A percentile compares a stretch with the other conserved stretches of the same genome.
Evolutionary conservation across 805 yeast species (phyloP).

Genomic region (Saturnispora besseyi): DNA sequence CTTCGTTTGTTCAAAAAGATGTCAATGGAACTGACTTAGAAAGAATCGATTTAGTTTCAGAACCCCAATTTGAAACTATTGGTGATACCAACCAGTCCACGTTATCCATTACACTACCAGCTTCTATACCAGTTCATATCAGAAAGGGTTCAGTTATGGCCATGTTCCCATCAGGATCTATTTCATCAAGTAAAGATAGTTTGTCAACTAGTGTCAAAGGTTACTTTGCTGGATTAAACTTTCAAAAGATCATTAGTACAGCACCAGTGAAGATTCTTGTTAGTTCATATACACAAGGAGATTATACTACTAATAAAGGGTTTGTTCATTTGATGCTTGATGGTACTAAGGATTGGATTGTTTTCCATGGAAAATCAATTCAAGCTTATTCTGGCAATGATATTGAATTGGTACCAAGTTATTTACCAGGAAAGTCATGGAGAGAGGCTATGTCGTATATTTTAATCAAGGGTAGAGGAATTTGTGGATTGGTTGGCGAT

Average conservation of each 20-base stretch:
- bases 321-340: conserved; percentile 41
- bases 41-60: background rate
- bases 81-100: conserved; percentile 41
- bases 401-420: conserved; percentile 3
- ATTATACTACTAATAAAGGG: conserved; percentile 26
- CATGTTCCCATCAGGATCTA: conserved; percentile 26
- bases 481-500: conserved; percentile 42
- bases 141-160: conserved; percentile 43
- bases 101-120: conserved; percentile 43
- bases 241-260: conserved; percentile 41
- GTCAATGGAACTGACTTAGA: background rate
- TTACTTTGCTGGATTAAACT: conserved; percentile 32
- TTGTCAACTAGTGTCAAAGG: conserved; percentile 1
- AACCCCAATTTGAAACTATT: conserved; percentile 32
- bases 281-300: conserved; percentile 27
- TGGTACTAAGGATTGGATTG: conserved; percentile 57
- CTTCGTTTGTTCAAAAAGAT: background rate
- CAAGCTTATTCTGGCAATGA: conserved; percentile 46
- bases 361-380: conserved; percentile 38
- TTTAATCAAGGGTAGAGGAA: conserved; percentile 49
- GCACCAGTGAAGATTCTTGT: conserved; percentile 37
- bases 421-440: conserved; percentile 33
- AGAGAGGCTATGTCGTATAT: conserved; percentile 34
- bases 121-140: conserved; percentile 47
- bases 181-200: conserved; percentile 15